Evolutionary conservation across 2,329 filamentous ascomycete genomes (phyloP), one percentile per base, ranked within the genome.

Genomic region (Fusarium goolgardi): DNA sequence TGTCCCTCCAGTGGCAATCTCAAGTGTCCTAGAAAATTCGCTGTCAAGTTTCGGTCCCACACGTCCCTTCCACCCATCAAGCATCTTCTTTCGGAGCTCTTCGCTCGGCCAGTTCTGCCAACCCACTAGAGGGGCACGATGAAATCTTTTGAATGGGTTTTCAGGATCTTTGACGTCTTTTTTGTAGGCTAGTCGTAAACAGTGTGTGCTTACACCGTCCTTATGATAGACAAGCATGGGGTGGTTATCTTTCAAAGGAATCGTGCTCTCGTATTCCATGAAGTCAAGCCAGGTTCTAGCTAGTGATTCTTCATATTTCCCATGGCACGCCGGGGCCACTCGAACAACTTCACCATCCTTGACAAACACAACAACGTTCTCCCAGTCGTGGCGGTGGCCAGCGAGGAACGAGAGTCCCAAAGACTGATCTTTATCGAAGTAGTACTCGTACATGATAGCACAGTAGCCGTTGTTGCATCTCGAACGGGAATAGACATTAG

Each of bases 341-440:
- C 21, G 29, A 25, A 27, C 21, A 9, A 34, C 11, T 11, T 49
- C 21, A 21, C 11, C 21, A 15, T 23, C 46, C 13, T 49, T 34
- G 23, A 29, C 15, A 18, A 52, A 52, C 7, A 52, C 27, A 20
- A 52, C 35, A 20, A 52, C 25, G 13, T 52, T 29, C 35, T 52
- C 49, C 49, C 35, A 41, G 21, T 52, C 35, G 6, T 52, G 49
- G 23, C 34, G 34, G 31, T 52, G 49, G 8, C 49, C 49, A 31
- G 18, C 35, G 9, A 40, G 35, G 16, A 29, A 29, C 18, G n/a
- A 39, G 25, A 27, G 18, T 15, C 35, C 35, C 10, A 31, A n/a
- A 21, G 35, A 27, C 7, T 40, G 34, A 25, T 52, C 49, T 15
- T 52, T 40, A 3, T 31, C 25, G 5, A 37, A 37, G 21, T 50